Evolutionary conservation across 257 asterid genomes (phyloP).

Genomic region (Fraxinus anomala): DNA sequence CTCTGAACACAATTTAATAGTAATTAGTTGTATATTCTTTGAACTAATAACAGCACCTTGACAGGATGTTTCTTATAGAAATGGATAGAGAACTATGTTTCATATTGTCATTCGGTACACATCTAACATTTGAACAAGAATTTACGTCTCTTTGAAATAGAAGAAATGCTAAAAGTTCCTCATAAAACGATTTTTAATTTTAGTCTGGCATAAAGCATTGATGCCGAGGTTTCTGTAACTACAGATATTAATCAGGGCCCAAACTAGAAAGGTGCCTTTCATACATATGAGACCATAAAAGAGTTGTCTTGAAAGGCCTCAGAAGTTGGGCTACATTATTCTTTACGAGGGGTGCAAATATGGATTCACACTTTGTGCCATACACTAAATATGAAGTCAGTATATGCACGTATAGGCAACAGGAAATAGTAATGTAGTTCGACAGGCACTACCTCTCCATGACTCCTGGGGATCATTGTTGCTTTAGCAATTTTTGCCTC

Average conservation of each 20-base stretch:
- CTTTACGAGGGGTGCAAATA: conserved; percentile 10
- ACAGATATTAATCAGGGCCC: neutral
- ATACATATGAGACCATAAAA: conserved; percentile 9
- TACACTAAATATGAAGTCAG: conserved; percentile 1
- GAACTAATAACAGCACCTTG: neutral
- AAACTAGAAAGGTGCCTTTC: neutral
- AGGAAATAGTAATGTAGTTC: neutral
- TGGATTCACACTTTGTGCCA: neutral
- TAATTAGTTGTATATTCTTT: neutral
- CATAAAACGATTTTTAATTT: neutral
- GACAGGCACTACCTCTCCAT: conserved; percentile 71
- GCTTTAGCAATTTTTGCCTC: conserved; percentile 86
- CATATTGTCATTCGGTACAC: neutral
- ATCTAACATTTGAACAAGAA: conserved; percentile 8
- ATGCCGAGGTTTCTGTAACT: neutral
- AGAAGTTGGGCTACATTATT: neutral
- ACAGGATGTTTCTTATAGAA: neutral
- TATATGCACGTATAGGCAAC: neutral
- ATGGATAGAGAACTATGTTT: neutral
- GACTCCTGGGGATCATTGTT: conserved; percentile 66
- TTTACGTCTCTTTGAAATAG: conserved; percentile 1
- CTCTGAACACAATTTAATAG: neutral
- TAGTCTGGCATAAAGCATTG: conserved; percentile 5
- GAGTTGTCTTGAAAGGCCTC: neutral
- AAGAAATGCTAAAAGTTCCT: neutral